phyloP scores from a whole-genome alignment of 306 rosid genomes.

The Vicia villosa region DNA sequence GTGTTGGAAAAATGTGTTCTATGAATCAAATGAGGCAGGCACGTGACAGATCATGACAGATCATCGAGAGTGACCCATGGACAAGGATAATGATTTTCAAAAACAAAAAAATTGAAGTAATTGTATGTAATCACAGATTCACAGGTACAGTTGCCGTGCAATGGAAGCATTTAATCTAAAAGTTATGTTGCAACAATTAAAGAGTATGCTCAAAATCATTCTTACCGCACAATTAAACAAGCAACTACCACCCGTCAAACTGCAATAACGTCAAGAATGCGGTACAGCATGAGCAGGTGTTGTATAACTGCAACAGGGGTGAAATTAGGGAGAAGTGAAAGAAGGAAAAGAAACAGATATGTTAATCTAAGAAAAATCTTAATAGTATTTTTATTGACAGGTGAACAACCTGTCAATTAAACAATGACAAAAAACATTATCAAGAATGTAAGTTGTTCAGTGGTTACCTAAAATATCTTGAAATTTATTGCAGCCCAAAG shows the following conservation, averaged over 20 bases:
- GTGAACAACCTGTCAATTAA: neutral
- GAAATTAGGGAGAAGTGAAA: neutral
- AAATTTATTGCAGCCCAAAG: conserved; percentile 85
- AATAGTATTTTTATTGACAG: neutral
- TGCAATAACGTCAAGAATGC: conserved; percentile 44
- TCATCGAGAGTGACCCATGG: neutral
- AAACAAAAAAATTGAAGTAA: too few relatives aligned
- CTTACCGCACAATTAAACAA: conserved; percentile 56
- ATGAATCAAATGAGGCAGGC: neutral
- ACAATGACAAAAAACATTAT: neutral
- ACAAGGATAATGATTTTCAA: neutral
- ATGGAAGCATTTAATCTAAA: too few relatives aligned
- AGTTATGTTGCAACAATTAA: neutral
- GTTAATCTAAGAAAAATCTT: conserved; percentile 4
- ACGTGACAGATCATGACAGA: neutral
- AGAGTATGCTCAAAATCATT: neutral
- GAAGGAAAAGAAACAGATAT: neutral
- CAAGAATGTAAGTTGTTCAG: conserved; percentile 25
- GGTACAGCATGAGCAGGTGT: conserved; percentile 67
- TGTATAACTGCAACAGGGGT: conserved; percentile 45
- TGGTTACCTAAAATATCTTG: conserved; percentile 64
- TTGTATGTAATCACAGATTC: neutral
- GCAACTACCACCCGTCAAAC: conserved; percentile 66
- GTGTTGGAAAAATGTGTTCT: neutral
- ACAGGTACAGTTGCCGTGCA: too few relatives aligned